Base-by-base conservation (phyloP, 768 basidiomycete genomes). In the Symmetrospora coprosmae region DNA sequence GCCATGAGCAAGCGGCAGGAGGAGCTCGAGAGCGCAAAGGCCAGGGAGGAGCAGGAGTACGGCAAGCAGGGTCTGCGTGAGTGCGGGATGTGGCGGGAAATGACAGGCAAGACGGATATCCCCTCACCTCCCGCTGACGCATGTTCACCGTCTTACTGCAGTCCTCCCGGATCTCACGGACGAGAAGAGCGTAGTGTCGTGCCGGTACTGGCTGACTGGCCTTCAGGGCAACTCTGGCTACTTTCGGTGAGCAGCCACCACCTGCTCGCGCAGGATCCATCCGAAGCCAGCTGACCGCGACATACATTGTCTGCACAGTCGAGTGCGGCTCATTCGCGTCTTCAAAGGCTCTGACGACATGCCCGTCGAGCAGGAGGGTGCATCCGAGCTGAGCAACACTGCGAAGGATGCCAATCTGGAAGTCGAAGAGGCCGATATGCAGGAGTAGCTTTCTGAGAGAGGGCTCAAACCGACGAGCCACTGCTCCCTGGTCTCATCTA, bases 1-100 rank as follows among this genome's bases (percentile, higher is more conserved):
- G 4, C 55, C 6, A 58, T 41, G 55, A 58, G 55, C 41, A 58
- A 58, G 34, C 38, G 41, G 19, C 55, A 58, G 34, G 38, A 41
- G 33, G 55, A 58, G 40, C 37, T 58, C 27, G 55, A 58, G 31
- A 35, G 41, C 21, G 31, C 34, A 2, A 58, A 58, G 41, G 33
- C 30, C 17, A 25, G 41, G 11, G 55, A 58, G n/a, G 55, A 43
- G 7, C 43, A 41, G 5, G 39, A 58, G 33, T 58, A 58, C 37
- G 31, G 21, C 13, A 58, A 58, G 40, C 41, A 58, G 33, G 55
- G 55, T 7, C 43, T 58, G 6, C 39, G 55, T 58, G 43, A 58
- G 55, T 47, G 7, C 21, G 3, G 14, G n/a, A 21, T n/a, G n/a
- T n/a, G n/a, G n/a, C n/a, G n/a, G n/a, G n/a, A n/a, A n/a, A n/a